phyloP scores from a whole-genome alignment of 495 filamentous ascomycete species.

The Thermochaetoides thermophila region DNA sequence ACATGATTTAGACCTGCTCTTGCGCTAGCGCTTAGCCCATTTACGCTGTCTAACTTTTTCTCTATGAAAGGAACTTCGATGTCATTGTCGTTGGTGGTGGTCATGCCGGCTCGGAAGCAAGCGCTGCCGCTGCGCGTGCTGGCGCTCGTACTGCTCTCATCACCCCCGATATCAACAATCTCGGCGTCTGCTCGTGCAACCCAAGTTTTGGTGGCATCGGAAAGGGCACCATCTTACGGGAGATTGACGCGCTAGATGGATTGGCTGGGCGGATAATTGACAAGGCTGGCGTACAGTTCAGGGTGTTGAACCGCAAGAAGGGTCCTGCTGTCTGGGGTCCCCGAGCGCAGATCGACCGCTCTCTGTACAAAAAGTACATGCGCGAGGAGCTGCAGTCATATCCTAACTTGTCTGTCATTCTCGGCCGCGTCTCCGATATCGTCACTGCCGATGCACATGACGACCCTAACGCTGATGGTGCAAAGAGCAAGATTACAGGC shows the following conservation, averaged over 20 bases:
- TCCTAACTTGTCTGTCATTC: slow-evolving; percentile 59
- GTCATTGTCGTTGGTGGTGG: slow-evolving; percentile 92
- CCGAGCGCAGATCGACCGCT: slow-evolving; percentile 87
- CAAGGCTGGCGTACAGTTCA: slow-evolving; percentile 86
- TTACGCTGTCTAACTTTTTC: too few relatives aligned
- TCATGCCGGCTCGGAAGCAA: slow-evolving; percentile 89
- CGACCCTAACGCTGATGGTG: slow-evolving; percentile 25
- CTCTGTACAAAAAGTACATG: slow-evolving; percentile 85
- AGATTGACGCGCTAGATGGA: slow-evolving; percentile 91
- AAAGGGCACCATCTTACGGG: slow-evolving; percentile 93
- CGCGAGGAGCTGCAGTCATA: slow-evolving; percentile 68
- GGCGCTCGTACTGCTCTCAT: slow-evolving; percentile 83
- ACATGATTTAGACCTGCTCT: neutral
- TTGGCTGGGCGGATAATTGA: slow-evolving; percentile 81
- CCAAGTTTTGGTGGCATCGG: slow-evolving; percentile 95
- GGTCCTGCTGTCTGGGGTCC: slow-evolving; percentile 96
- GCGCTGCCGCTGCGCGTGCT: slow-evolving; percentile 78
- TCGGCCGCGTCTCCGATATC: slow-evolving; percentile 87
- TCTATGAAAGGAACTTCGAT: slow-evolving; percentile 80
- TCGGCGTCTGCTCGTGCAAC: slow-evolving; percentile 95
- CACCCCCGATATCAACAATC: slow-evolving; percentile 73
- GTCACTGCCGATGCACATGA: slow-evolving; percentile 44
- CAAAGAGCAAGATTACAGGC: slow-evolving; percentile 65
- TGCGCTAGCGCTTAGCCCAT: neutral
- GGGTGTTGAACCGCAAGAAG: slow-evolving; percentile 72